Base-by-base conservation (phyloP, 306 rosid genomes). In the Alnus rubra region DNA sequence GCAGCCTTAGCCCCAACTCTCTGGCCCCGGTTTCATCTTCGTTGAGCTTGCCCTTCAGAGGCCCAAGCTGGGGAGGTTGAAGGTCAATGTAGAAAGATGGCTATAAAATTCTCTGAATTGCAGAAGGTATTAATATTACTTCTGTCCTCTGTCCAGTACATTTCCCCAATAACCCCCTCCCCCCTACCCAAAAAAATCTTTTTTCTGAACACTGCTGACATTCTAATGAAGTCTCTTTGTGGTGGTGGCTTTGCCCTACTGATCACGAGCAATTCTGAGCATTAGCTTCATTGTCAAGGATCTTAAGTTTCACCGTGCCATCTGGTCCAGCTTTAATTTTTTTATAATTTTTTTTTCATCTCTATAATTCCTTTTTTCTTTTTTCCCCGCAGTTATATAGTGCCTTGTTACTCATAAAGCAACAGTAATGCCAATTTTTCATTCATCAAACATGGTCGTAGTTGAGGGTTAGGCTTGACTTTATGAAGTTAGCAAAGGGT, bases 11-110 rank as follows among this genome's bases (percentile, higher is more conserved):
- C 99, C 71, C 99, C 98, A 42, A 93, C 91, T 48, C 79, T 96
- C 68, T 96, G 98, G 98, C 99, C 99, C 18, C 93, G 93, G 76
- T 96, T 93, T 78, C 96, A 90, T 86, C 92, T 96, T 65, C 94
- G 99, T 71, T 96, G 98, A 97, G 95, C 99, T 65, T 91, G 98
- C 75, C 90, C 98, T 45, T 84, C 88, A 49, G 99, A 89, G 86
- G 95, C 91, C n/a, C 92, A 89, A 78, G 81, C 90, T 72, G 98
- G 93, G 81, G 97, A 88, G 79, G 74, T 91, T 69, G 97, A 96
- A 83, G 93, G 84, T 65, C 82, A 84, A 74, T 91, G 91, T 80
- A 86, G 93, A 81, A 86, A 88, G 80, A 85, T 89, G 88, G 79
- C 85, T 76, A 59, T 80, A 73, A 88, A 89, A 75, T 86, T 83